Evolutionary conservation across 2,329 filamentous ascomycete genomes (phyloP), one percentile per base, ranked within the genome.

Genomic region (Xylaria multiplex): DNA sequence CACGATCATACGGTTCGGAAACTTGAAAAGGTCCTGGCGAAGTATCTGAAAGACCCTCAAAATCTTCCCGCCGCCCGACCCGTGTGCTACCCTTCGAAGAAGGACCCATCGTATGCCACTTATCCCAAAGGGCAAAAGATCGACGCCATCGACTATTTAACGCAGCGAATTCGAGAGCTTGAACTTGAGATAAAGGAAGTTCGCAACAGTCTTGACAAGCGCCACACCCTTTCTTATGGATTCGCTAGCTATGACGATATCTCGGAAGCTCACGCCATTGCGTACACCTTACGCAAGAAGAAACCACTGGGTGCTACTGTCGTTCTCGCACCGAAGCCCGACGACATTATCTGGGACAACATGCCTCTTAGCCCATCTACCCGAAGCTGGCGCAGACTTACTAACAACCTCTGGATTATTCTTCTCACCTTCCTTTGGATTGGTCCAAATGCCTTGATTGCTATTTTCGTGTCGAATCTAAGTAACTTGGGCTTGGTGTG

Each of bases 321-420:
- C 62, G 84, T 82, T 6, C 84, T 98, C 14, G 94, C 96, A 0
- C 93, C 96, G 2, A 88, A 89, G 65, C 95, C 96, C 2, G 93
- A 92, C 76, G 95, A 98, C 77, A 87, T 99, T 59, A 97, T 99
- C 70, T 99, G 96, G 96, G 91, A 93, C 77, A 99, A 99, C 74
- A 86, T 99, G 81, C 86, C 88, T 6, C 81, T 98, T 63, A 87
- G 85, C 16, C 89, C 89, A 45, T 82, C 86, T 32, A 86, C 89
- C 0, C 88, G 94, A 59, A 86, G 86, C 68, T 91, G 91, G 81
- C 91, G 91, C 72, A 85, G 90, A 45, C 85, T 95, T 68, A 84
- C 93, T 73, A 97, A 96, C 80, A 91, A 91, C 66, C 78, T 97
- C 62, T 97, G 94, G 93, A 90, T 97, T 48, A 82, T 86, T 2